A percentile compares a stretch with the other conserved stretches of the same genome.
Conservation (phyloP, 176 grass and related monocot species). For the Chloris gayana region DNA sequence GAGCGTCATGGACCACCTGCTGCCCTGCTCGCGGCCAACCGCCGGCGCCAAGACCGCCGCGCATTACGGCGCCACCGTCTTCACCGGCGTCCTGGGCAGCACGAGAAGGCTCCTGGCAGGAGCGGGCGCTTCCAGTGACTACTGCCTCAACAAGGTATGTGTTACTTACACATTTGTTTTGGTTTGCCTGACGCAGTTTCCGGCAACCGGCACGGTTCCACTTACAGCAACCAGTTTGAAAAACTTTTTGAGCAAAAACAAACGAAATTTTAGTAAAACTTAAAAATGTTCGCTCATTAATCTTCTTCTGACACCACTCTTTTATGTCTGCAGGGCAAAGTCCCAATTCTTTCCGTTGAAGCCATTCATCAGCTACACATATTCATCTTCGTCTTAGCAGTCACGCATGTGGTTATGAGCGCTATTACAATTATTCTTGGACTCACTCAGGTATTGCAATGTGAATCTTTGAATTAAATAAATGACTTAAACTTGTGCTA, state of each 20-base stretch:
- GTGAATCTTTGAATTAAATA: background rate
- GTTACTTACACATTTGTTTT: background rate
- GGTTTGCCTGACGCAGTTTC: background rate
- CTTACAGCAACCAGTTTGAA: background rate
- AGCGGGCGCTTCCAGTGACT: conserved; percentile 15
- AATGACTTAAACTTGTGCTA: background rate
- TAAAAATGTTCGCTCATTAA: too few species aligned
- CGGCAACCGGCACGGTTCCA: background rate
- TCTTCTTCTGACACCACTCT: background rate
- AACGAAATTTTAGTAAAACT: too few species aligned
- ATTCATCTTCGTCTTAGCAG: conserved; percentile 84
- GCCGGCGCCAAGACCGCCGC: background rate
- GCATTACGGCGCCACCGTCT: conserved; percentile 30
- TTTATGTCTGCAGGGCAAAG: conserved; percentile 51
- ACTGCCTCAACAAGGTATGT: conserved; percentile 53
- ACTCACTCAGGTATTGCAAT: conserved; percentile 51
- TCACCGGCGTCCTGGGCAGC: conserved; percentile 7
- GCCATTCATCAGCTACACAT: conserved; percentile 89
- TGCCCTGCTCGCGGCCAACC: conserved; percentile 50
- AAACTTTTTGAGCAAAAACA: background rate
- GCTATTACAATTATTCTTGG: conserved; percentile 73
- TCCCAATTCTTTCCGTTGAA: conserved; percentile 66
- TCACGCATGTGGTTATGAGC: conserved; percentile 76
- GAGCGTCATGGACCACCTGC: conserved; percentile 45
- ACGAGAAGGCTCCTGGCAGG: conserved; percentile 19